Evolutionary conservation across 352 stramenopile genomes (phyloP), one percentile per base, ranked within the genome.

Genomic region (Phytophthora ramorum): DNA sequence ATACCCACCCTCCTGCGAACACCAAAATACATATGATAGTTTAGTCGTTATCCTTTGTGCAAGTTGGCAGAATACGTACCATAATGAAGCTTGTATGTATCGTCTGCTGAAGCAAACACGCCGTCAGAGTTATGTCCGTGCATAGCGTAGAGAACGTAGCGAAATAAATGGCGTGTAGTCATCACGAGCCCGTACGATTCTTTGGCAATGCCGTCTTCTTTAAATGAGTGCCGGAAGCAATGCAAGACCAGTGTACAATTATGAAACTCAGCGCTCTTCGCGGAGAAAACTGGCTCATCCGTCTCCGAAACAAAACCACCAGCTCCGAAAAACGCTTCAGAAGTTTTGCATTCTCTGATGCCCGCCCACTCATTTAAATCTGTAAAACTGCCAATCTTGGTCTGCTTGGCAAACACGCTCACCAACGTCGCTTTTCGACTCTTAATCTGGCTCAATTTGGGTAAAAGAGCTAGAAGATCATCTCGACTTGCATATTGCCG

Each of bases 41-140:
- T 24, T 24, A 24, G 22, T 3, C 22, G 22, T 24, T 24, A 24
- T 24, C 22, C 22, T 24, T 24, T 24, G 3, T 24, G 22, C 22
- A 24, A 24, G 22, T 24, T 24, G 30, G 6, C 30, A 35, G 7
- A 35, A 4, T 38, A 38, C 35, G 35, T 53, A 58, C 57, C 38
- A 7, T 48, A 60, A 37, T 67, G 57, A 0, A 63, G 45, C 45
- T 56, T 64, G 56, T 72, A 67, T 0, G 47, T 66, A 3, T 48
- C 58, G 24, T 73, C 65, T 13, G 38, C 48, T 17, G 46, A 38
- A 4, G 37, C 58, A 57, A 69, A 58, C 4, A 68, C 53, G 7
- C 58, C 59, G 13, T 59, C 66, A 41, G 6, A 45, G 32, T 54
- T 7, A 20, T 64, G 53, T 3, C 46, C 62, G 10, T 64, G 17